Percentiles rank a stretch among this genome's conserved stretches.
Conservation (phyloP, 163 green algal species). For the Scenedesmus sp. region DNA sequence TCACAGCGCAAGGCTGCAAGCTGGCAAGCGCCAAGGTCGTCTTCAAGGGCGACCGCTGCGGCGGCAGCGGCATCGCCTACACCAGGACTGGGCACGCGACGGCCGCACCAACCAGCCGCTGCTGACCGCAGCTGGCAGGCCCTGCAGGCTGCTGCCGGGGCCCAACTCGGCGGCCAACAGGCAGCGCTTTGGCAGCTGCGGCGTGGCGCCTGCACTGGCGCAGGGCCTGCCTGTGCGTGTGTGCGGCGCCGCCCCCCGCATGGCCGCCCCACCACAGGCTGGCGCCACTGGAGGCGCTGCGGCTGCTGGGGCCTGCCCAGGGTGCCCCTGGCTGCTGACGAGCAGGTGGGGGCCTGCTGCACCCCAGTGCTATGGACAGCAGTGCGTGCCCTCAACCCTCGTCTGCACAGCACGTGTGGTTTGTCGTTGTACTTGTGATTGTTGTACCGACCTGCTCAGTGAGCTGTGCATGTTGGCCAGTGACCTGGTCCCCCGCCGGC, state of each 20-base stretch:
- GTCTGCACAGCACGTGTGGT: no score
- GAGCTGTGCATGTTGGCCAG: no score
- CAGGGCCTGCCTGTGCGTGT: background rate
- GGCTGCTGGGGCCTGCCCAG: background rate
- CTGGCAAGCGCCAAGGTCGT: background rate
- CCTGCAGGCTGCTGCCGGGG: background rate
- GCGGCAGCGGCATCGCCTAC: background rate
- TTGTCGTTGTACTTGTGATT: no score
- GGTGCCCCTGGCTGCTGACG: background rate
- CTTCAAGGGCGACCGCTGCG: background rate
- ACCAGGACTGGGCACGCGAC: background rate
- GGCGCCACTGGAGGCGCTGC: background rate
- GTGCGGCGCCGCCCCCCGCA: background rate
- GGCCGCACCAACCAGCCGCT: background rate
- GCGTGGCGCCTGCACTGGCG: background rate
- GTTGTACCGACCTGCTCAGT: no score
- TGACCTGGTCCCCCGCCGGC: no score
- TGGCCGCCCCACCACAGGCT: background rate
- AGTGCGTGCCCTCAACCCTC: no score
- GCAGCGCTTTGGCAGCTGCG: background rate
- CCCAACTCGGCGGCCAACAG: background rate
- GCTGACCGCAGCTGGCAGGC: background rate
- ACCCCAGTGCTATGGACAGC: no score
- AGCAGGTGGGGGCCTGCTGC: background rate
- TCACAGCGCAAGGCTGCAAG: background rate